A percentile compares a stretch with the other conserved stretches of the same genome.
These are phyloP conservation scores for Trypanosomatidae sp. DNA, from an alignment of 208 protist genomes.

Conservation along the genomic window DNA sequence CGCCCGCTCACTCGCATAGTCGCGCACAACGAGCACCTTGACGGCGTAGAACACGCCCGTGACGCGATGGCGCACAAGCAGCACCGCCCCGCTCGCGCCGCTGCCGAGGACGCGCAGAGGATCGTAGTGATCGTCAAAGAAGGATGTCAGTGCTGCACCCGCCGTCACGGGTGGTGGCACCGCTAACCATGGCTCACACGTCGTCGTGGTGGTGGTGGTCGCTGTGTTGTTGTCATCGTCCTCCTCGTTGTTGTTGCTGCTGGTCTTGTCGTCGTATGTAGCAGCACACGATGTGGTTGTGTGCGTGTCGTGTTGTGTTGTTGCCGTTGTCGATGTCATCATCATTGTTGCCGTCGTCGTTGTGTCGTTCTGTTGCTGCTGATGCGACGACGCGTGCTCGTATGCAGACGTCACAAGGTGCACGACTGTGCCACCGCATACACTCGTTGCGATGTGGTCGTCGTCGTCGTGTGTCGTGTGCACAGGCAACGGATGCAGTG, in stretches of 20 bases:
- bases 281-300: not conserved
- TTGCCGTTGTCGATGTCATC: too few species aligned
- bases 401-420: too few species aligned
- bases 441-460: too few species aligned
- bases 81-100: slow-evolving; percentile 51
- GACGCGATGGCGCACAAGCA: slow-evolving; percentile 66
- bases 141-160: slow-evolving; percentile 7
- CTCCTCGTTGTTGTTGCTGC: too few species aligned
- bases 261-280: too few species aligned
- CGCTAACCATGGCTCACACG: not conserved
- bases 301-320: too few species aligned
- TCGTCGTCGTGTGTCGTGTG: too few species aligned
- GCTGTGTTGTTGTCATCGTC: not conserved
- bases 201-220: not conserved
- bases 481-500: too few species aligned
- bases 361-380: too few species aligned
- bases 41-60: slow-evolving; percentile 75
- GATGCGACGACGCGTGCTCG: too few species aligned
- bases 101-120: slow-evolving; percentile 45
- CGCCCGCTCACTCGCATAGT: slow-evolving; percentile 47
- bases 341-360: too few species aligned
- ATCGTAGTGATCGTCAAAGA: slow-evolving; percentile 85
- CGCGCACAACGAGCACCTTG: slow-evolving; percentile 60
- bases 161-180: not conserved
- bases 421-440: too few species aligned